These are phyloP conservation scores for Phaeotremella fagi DNA, from an alignment of 768 basidiomycete genomes.

Conservation along the genomic window DNA sequence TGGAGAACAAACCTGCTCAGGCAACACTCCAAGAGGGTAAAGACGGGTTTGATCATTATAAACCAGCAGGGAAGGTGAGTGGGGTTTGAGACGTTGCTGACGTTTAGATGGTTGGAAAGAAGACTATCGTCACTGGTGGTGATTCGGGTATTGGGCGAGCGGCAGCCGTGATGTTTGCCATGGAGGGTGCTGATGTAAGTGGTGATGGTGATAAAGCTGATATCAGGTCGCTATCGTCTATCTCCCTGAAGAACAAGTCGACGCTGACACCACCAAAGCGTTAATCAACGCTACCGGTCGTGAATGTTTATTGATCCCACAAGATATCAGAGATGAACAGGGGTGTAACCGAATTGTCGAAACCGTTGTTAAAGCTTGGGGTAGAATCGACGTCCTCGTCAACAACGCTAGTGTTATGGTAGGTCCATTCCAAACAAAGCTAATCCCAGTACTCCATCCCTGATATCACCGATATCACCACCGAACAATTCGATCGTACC, in stretches of 20 bases:
- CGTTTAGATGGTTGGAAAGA: slow-evolving; percentile 52
- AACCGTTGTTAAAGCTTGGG: slow-evolving; percentile 46
- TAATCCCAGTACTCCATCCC: slow-evolving; percentile 52
- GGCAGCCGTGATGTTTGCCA: slow-evolving; percentile 51
- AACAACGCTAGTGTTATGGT: slow-evolving; percentile 58
- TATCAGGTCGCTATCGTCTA: slow-evolving; percentile 50
- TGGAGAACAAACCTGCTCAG: slow-evolving; percentile 38
- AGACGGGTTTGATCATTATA: slow-evolving; percentile 44
- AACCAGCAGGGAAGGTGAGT: slow-evolving; percentile 42
- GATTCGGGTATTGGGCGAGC: slow-evolving; percentile 56
- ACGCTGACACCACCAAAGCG: slow-evolving; percentile 46
- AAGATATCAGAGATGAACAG: slow-evolving; percentile 46
- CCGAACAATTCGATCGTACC: slow-evolving; percentile 56
- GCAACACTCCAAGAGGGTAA: slow-evolving; percentile 44
- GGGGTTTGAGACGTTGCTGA: not conserved
- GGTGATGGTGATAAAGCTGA: slow-evolving; percentile 37
- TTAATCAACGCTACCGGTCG: slow-evolving; percentile 32
- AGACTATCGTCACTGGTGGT: slow-evolving; percentile 55
- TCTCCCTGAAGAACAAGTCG: slow-evolving; percentile 57
- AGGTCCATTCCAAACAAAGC: slow-evolving; percentile 41
- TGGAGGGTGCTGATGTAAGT: slow-evolving; percentile 48
- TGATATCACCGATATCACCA: slow-evolving; percentile 47
- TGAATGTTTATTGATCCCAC: slow-evolving; percentile 41
- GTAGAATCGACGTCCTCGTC: slow-evolving; percentile 56
- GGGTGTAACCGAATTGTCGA: slow-evolving; percentile 46